phyloP scores from a whole-genome alignment of 257 asterid species.

The Solanum gracilifrons region DNA sequence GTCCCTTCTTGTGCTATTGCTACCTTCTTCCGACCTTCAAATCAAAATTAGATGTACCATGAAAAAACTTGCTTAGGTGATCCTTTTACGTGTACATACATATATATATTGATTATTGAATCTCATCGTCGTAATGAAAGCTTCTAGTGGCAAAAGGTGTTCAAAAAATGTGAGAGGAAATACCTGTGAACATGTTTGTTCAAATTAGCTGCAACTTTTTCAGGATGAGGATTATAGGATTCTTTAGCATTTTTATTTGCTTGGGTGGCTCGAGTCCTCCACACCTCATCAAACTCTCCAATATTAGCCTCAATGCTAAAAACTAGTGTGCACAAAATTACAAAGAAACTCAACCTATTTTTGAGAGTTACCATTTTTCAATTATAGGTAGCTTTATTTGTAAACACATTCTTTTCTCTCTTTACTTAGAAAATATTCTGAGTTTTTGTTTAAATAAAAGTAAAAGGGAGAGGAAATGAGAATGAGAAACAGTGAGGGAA shows the following conservation, averaged over 20 bases:
- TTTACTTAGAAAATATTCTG: neutral
- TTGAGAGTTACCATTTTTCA: neutral
- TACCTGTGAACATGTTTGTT: slow-evolving; percentile 11
- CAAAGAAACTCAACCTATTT: neutral
- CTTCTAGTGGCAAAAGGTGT: neutral
- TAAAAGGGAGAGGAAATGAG: neutral
- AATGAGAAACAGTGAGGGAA: slow-evolving; percentile 18
- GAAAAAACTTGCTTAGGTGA: neutral
- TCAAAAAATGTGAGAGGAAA: neutral
- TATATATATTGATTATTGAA: neutral
- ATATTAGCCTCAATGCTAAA: slow-evolving; percentile 2
- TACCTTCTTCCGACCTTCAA: slow-evolving; percentile 8
- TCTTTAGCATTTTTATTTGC: slow-evolving; percentile 7
- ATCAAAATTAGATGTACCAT: neutral
- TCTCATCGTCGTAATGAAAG: neutral
- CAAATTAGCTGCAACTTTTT: neutral
- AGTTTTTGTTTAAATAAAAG: neutral
- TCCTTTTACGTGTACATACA: neutral
- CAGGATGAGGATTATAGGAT: slow-evolving; percentile 12
- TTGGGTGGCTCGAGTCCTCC: slow-evolving; percentile 10
- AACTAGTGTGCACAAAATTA: neutral
- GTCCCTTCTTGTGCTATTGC: slow-evolving; percentile 10
- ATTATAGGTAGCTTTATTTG: no score
- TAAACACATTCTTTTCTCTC: neutral
- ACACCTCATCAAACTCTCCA: slow-evolving; percentile 7